Base-by-base conservation (phyloP, 768 basidiomycete species). In the Collybiopsis luxurians region DNA sequence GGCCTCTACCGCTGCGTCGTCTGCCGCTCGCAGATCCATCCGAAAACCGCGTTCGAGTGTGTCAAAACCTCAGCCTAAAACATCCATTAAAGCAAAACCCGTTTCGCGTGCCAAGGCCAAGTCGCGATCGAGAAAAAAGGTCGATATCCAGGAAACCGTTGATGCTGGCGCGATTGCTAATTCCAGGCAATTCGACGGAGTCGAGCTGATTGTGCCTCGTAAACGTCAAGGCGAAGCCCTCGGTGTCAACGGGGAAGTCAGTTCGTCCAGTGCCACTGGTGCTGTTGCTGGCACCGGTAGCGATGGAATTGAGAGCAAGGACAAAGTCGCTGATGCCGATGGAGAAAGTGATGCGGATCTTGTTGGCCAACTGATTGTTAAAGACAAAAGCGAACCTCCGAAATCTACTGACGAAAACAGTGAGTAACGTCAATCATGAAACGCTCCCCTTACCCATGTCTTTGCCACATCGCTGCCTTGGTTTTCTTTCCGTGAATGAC, bases 11-110 rank as follows among this genome's bases (percentile, higher is more conserved):
- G 11, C 23, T 26, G 1, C 28, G 3, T 34, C 31, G 6, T 34
- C 31, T 13, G 31, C 36, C 11, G 31, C 5, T 12, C 13, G 36
- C 11, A 30, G 21, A 12, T 23, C 40, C 19, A 21, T 42, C 17
- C 15, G 50, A 51, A 51, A 39, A 17, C n/a, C 50, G 9, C 50
- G 50, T 34, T 51, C 36, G 34, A 51, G 36, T 39, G n/a, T 51
- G 10, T 51, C 50, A 11, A 51, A 51, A 51, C 9, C 13, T 10
- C 24, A 17, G 24, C 17, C 26, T 15, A 31, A 5, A 28, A 13
- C 28, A 9, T 34, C 31, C 13, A 34, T 34, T 13, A 31, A 48
- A 31, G 15, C 48, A 31, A 15, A 21, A 24, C 15, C 48, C 6
- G 26, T 17, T 27, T 27, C 47, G 9, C 21, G 30, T 19, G 21